phyloP scores from a whole-genome alignment of 202 grass and related monocot genomes.

The Panicum virgatum region DNA sequence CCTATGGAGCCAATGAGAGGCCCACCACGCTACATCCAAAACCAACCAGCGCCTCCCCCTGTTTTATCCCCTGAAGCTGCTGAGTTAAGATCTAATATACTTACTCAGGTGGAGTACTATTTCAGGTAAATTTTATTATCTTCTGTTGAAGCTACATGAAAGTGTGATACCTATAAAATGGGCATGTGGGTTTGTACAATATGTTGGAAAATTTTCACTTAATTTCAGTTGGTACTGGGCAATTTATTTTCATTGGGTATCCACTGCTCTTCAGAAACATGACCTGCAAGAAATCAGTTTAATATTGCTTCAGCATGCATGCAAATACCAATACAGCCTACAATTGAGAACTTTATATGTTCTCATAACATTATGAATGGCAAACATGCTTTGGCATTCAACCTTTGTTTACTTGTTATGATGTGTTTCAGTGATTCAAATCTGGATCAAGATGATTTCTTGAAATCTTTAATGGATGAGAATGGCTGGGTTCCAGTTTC shows the following conservation, averaged over 20 bases:
- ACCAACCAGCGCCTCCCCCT: slow-evolving; percentile 48
- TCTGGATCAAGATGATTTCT: slow-evolving; percentile 65
- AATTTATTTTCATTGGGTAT: background rate
- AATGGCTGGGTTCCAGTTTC: slow-evolving; percentile 83
- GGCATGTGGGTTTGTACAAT: background rate
- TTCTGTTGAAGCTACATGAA: slow-evolving; percentile 25
- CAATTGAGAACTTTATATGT: background rate
- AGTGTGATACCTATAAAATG: background rate
- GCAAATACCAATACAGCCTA: background rate
- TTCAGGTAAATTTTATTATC: slow-evolving; percentile 67
- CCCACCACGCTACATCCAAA: slow-evolving; percentile 50
- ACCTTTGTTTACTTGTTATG: slow-evolving; percentile 28
- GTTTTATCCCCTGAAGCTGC: slow-evolving; percentile 53
- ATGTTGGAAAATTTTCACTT: slow-evolving; percentile 1
- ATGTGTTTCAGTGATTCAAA: slow-evolving; percentile 69
- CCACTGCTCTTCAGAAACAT: background rate
- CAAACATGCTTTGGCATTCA: background rate
- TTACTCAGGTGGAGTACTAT: slow-evolving; percentile 86
- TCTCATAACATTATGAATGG: background rate
- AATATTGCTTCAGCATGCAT: background rate
- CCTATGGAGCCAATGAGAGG: slow-evolving; percentile 74
- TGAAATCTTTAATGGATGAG: slow-evolving; percentile 97
- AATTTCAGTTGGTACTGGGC: background rate
- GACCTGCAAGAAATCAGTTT: background rate
- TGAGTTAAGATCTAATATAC: slow-evolving; percentile 79